phyloP scores from a whole-genome alignment of 2,329 filamentous ascomycete genomes.

The Mariannaea elegans region DNA sequence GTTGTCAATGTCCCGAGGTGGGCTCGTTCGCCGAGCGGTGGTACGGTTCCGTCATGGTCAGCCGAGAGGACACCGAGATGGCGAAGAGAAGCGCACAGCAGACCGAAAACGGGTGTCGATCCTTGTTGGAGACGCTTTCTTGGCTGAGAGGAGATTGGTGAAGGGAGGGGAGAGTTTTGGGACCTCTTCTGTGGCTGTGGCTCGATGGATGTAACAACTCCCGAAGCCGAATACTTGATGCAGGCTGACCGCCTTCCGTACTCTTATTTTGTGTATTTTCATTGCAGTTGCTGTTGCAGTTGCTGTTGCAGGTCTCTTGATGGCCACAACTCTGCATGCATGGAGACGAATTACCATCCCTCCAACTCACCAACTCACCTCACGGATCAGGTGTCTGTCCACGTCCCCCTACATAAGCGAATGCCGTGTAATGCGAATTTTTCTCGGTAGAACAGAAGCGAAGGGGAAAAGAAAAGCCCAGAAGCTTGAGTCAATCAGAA shows the following conservation, averaged over 20 bases:
- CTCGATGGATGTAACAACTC: conserved; percentile 14
- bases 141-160: conserved; percentile 4
- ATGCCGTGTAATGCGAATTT: background rate
- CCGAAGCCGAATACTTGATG: conserved; percentile 14
- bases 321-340: background rate
- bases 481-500: background rate
- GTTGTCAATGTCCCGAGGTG: conserved; percentile 24
- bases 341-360: background rate
- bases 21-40: conserved; percentile 19
- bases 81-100: conserved; percentile 21
- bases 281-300: background rate
- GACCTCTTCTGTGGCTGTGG: conserved; percentile 5
- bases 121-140: conserved; percentile 12
- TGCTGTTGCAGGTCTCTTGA: background rate
- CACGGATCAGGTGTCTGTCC: conserved; percentile 1
- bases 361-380: background rate
- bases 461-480: background rate
- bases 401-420: background rate
- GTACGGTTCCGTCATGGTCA: conserved; percentile 36
- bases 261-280: background rate
- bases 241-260: conserved; percentile 11
- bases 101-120: conserved; percentile 22
- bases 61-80: conserved; percentile 29
- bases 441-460: background rate
- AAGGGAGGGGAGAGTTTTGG: conserved; percentile 3